Evolutionary conservation across 805 yeast species (phyloP).

Genomic region (Candida bentonensis): DNA sequence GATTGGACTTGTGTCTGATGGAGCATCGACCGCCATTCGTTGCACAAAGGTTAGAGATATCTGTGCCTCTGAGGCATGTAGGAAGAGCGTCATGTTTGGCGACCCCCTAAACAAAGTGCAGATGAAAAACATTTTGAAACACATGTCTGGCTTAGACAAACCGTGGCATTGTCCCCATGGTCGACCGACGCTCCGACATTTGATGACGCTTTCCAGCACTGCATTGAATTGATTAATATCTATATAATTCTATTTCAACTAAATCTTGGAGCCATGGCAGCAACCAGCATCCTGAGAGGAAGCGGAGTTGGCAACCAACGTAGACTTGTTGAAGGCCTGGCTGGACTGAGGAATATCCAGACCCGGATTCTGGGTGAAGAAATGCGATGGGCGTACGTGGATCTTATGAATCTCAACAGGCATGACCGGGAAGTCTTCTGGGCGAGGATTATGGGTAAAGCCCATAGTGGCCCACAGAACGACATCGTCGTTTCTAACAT

Average conservation of each 20-base stretch:
- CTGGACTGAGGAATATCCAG: constrained; percentile 62
- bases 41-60: constrained; percentile 71
- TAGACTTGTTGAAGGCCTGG: constrained; percentile 55
- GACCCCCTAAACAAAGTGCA: constrained; percentile 39
- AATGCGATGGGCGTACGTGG: constrained; percentile 53
- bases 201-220: no score
- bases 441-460: constrained; percentile 68
- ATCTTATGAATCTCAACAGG: constrained; percentile 68
- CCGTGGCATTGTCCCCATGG: constrained; percentile 98
- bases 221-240: no score
- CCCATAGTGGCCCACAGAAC: constrained; percentile 77
- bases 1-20: constrained; percentile 40
- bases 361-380: constrained; percentile 68
- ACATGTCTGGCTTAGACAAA: constrained; percentile 60
- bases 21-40: constrained; percentile 35
- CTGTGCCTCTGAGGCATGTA: constrained; percentile 92
- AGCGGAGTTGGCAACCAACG: background rate
- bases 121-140: constrained; percentile 56
- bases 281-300: background rate
- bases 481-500: constrained; percentile 58
- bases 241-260: background rate
- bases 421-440: constrained; percentile 85
- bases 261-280: background rate
- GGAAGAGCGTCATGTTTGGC: constrained; percentile 92
- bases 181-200: constrained; percentile 89